phyloP scores from a whole-genome alignment of 805 yeast genomes.

The Ogataea glucozyma region DNA sequence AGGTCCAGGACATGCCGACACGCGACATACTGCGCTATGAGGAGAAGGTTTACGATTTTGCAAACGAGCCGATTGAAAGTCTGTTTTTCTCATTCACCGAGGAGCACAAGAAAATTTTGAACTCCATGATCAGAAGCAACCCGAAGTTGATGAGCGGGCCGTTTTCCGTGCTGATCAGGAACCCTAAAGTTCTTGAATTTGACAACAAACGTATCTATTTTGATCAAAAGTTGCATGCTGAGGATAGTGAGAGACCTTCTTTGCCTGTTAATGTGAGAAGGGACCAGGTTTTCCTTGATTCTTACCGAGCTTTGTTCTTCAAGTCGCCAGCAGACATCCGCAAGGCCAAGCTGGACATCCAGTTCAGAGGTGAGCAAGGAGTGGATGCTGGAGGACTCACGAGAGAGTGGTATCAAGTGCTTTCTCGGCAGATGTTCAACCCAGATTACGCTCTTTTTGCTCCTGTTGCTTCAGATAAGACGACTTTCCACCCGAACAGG shows the following conservation, averaged over 20 bases:
- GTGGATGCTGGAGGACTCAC: conserved; percentile 98
- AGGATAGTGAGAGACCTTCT: conserved; percentile 43
- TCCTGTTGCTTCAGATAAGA: conserved; percentile 88
- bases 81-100: conserved; percentile 85
- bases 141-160: conserved; percentile 97
- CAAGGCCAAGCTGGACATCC: conserved; percentile 69
- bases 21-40: conserved; percentile 62
- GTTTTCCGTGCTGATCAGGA: conserved; percentile 81
- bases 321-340: conserved; percentile 73
- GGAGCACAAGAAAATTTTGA: conserved; percentile 81
- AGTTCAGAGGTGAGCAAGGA: conserved; percentile 92
- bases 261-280: conserved; percentile 72
- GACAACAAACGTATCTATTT: conserved; percentile 91
- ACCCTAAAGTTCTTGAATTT: conserved; percentile 87
- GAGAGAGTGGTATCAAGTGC: conserved; percentile 95
- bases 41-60: conserved; percentile 62
- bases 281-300: conserved; percentile 88
- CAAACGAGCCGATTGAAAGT: conserved; percentile 73
- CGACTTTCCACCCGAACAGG: conserved; percentile 94
- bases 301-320: conserved; percentile 80
- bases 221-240: conserved; percentile 66
- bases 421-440: conserved; percentile 92
- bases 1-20: conserved; percentile 55
- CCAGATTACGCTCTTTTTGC: conserved; percentile 91
- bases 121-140: conserved; percentile 87